Percentiles rank a stretch among this genome's conserved stretches.
These are phyloP conservation scores for Scleromitrula shiraiana DNA, from an alignment of 2,329 filamentous ascomycete genomes.

Conservation along the genomic window DNA sequence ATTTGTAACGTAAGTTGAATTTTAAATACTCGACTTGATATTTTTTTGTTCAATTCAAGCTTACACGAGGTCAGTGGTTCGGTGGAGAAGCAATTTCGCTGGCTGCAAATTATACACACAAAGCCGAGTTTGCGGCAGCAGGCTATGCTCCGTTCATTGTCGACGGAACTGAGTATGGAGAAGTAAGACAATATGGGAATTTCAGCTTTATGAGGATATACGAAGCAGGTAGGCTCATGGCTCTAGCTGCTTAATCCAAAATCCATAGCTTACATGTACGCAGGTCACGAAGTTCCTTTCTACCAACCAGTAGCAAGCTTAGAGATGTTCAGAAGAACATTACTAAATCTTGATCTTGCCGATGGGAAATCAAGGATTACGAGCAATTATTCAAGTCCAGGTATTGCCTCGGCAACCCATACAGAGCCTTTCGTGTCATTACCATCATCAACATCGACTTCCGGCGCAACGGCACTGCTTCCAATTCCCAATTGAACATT, in stretches of 20 bases:
- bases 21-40: background rate
- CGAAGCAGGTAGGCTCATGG: constrained; percentile 13
- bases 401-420: constrained; percentile 17
- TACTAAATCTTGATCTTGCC: constrained; percentile 29
- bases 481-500: background rate
- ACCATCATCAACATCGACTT: constrained; percentile 11
- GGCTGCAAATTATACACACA: constrained; percentile 37
- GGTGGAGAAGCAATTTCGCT: constrained; percentile 52
- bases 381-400: constrained; percentile 18
- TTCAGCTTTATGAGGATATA: constrained; percentile 25
- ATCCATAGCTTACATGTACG: background rate
- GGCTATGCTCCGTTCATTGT: constrained; percentile 51
- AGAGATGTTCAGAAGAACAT: constrained; percentile 25
- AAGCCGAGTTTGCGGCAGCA: constrained; percentile 41
- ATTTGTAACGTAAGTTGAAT: constrained; percentile 17
- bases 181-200: constrained; percentile 53
- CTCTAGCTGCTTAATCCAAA: background rate
- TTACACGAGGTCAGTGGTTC: constrained; percentile 30
- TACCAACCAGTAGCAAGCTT: constrained; percentile 23
- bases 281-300: constrained; percentile 21
- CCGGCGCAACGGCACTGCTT: constrained; percentile 1
- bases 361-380: constrained; percentile 34
- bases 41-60: no score
- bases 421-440: constrained; percentile 17
- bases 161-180: constrained; percentile 45